Conservation (phyloP, 805 yeast genomes). For the Spathaspora boniae region DNA sequence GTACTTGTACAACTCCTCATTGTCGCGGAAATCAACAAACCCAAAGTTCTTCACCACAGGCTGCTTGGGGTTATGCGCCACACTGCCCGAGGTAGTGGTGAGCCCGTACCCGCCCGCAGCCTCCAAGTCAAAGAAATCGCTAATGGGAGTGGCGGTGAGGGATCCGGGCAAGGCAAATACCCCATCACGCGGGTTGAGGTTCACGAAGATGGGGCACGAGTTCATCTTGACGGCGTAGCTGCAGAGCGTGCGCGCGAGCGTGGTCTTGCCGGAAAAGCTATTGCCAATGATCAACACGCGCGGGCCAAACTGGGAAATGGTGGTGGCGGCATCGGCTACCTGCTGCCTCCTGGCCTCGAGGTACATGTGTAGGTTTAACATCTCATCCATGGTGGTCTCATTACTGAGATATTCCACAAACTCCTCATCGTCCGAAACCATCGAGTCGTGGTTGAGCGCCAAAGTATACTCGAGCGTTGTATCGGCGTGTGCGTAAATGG, state of each 20-base stretch:
- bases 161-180: conserved; percentile 80
- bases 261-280: conserved; percentile 72
- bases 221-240: conserved; percentile 77
- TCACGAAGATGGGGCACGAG: conserved; percentile 65
- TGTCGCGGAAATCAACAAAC: conserved; percentile 53
- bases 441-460: conserved; percentile 6
- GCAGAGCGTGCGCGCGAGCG: conserved; percentile 62
- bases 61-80: conserved; percentile 78
- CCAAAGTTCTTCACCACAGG: conserved; percentile 86
- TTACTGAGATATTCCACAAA: conserved; percentile 64
- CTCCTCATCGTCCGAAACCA: conserved; percentile 28
- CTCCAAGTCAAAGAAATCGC: conserved; percentile 77
- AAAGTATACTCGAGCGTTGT: conserved; percentile 35
- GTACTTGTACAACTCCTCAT: conserved; percentile 52
- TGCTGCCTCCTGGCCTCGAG: conserved; percentile 53
- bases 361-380: conserved; percentile 70
- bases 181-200: conserved; percentile 72
- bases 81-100: conserved; percentile 66
- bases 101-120: conserved; percentile 71
- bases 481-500: conserved; percentile 45
- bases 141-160: conserved; percentile 75
- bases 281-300: conserved; percentile 74
- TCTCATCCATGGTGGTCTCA: conserved; percentile 63
- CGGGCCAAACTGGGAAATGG: conserved; percentile 36
- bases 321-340: conserved; percentile 18